A percentile compares a stretch with the other conserved stretches of the same genome.
These are phyloP conservation scores for Osmozyma mogii DNA, from an alignment of 805 yeast species.

Conservation along the genomic window DNA sequence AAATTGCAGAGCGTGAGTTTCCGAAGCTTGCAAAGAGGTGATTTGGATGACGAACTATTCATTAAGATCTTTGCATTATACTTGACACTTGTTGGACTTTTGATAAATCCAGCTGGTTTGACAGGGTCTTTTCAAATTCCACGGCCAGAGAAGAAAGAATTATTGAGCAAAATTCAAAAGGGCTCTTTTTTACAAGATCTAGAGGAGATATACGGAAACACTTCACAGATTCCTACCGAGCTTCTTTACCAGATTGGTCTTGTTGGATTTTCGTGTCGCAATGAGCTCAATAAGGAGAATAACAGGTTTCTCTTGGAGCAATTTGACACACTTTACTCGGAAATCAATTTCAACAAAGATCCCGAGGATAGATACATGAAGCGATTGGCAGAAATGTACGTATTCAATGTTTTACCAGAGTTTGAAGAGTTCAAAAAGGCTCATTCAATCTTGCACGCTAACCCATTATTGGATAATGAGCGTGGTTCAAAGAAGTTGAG, in stretches of 20 bases:
- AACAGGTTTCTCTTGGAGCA: conserved; percentile 5
- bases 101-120: conserved; percentile 5
- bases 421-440: conserved; percentile 22
- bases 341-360: conserved; percentile 3
- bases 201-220: conserved; percentile 12
- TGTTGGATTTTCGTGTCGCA: conserved; percentile 21
- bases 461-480: conserved; percentile 9
- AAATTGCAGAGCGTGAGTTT: conserved; percentile 16
- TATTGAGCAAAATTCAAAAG: conserved; percentile 10
- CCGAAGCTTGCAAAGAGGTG: conserved; percentile 15
- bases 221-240: conserved; percentile 22
- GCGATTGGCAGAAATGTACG: conserved; percentile 24
- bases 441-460: conserved; percentile 17
- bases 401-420: conserved; percentile 28
- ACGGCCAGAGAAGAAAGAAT: conserved; percentile 5
- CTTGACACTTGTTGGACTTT: conserved; percentile 27
- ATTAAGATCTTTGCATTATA: conserved; percentile 28
- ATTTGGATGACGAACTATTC: conserved; percentile 21
- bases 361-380: conserved; percentile 12
- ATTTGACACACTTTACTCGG: conserved; percentile 10
- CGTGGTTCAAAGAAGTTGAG: conserved; percentile 9
- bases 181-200: conserved; percentile 15
- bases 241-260: conserved; percentile 25
- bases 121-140: conserved; percentile 3
- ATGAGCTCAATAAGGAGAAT: conserved; percentile 7